These are phyloP conservation scores for Protostelium mycophagum DNA, from an alignment of 78 protist species.

Conservation along the genomic window DNA sequence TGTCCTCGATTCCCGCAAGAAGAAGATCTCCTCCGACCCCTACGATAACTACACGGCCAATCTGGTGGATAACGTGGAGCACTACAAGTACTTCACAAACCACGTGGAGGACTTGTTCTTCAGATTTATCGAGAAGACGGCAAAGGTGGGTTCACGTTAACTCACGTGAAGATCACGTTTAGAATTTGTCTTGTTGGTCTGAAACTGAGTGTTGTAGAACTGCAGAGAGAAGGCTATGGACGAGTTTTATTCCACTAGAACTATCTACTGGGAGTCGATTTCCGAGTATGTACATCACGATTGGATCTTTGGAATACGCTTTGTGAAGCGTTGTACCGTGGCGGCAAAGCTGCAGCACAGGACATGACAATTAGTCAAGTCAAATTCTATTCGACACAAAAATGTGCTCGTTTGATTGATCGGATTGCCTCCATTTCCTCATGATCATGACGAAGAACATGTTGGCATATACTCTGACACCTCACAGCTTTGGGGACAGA, in stretches of 20 bases:
- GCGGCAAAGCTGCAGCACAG: too few relatives aligned
- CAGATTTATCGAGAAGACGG: constrained; percentile 47
- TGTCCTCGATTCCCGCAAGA: constrained; percentile 46
- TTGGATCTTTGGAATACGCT: too few relatives aligned
- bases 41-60: background rate
- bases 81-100: constrained; percentile 65
- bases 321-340: too few relatives aligned
- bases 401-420: too few relatives aligned
- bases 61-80: constrained; percentile 37
- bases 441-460: too few relatives aligned
- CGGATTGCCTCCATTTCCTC: too few relatives aligned
- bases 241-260: constrained; percentile 62
- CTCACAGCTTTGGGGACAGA: background rate
- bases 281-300: too few relatives aligned
- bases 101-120: constrained; percentile 43
- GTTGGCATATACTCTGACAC: background rate
- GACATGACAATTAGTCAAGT: too few relatives aligned
- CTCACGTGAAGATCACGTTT: background rate
- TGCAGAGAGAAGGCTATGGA: constrained; percentile 67
- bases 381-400: too few relatives aligned
- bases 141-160: too few relatives aligned
- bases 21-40: background rate
- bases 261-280: constrained; percentile 76
- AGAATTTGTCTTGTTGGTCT: background rate
- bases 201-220: background rate